A percentile compares a stretch with the other conserved stretches of the same genome.
Conservation (phyloP, 192 early-diverging fungal species). For the Phycomyces nitens region DNA sequence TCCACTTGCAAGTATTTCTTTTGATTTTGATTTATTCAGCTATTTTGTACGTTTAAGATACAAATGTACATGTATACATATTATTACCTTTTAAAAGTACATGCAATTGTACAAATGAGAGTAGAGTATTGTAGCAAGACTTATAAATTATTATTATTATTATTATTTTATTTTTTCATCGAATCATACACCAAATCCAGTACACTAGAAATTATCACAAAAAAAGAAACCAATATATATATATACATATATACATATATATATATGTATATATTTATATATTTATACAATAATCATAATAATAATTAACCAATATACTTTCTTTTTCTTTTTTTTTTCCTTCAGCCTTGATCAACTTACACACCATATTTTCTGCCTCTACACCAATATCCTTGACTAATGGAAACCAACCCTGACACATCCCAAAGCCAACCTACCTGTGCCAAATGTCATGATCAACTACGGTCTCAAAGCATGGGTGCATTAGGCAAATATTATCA, state of each 20-base stretch:
- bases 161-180: neutral
- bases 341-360: too few relatives aligned
- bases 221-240: neutral
- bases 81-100: neutral
- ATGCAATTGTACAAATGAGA: neutral
- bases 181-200: neutral
- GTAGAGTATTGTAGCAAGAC: too few relatives aligned
- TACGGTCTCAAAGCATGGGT: constrained; percentile 90
- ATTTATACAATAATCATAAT: neutral
- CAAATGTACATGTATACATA: neutral
- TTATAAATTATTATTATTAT: too few relatives aligned
- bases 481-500: constrained; percentile 82
- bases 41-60: neutral
- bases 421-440: constrained; percentile 2
- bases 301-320: neutral
- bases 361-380: too few relatives aligned
- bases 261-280: constrained; percentile 1
- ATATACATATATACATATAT: constrained; percentile 1
- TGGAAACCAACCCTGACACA: neutral
- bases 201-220: too few relatives aligned
- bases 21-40: neutral
- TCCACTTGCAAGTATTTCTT: neutral
- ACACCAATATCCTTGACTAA: too few relatives aligned
- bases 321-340: constrained; percentile 12
- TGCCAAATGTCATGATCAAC: constrained; percentile 58